A percentile compares a stretch with the other conserved stretches of the same genome.
Evolutionary conservation across 139 green algal species (phyloP).

Genomic region (Raphidocelis subcapitata): DNA sequence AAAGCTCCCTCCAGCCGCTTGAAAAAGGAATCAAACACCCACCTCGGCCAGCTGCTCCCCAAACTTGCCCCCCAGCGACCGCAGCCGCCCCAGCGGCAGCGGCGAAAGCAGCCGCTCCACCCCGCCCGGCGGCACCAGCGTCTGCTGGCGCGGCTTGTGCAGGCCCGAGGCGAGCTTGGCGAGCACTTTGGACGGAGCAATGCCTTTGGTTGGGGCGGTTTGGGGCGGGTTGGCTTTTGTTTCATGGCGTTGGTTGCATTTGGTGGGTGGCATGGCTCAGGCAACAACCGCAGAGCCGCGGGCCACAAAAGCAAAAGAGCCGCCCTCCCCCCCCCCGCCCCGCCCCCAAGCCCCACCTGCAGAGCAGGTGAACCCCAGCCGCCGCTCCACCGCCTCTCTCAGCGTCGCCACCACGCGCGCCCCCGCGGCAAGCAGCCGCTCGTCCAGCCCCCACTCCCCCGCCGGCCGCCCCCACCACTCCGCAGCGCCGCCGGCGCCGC

Average conservation of each 20-base stretch:
- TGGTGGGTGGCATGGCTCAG: too few relatives aligned
- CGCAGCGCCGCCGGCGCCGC: conserved; percentile 5
- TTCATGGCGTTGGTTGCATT: neutral
- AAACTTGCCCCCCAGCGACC: conserved; percentile 76
- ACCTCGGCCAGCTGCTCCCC: conserved; percentile 48
- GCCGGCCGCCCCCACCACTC: conserved; percentile 58
- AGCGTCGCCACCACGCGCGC: conserved; percentile 57
- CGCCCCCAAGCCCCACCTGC: conserved; percentile 53
- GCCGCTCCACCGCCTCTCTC: conserved; percentile 48
- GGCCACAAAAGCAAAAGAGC: too few relatives aligned
- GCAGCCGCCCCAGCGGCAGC: conserved; percentile 66
- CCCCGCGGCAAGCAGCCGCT: conserved; percentile 67
- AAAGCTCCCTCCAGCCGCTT: too few relatives aligned
- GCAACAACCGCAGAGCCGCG: too few relatives aligned
- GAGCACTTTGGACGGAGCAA: conserved; percentile 84
- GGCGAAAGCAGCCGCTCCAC: conserved; percentile 60
- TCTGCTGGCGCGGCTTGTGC: conserved; percentile 88
- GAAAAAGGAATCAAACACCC: too few relatives aligned
- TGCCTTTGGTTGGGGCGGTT: conserved; percentile 25
- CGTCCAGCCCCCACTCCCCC: conserved; percentile 40
- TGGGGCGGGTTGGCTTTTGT: neutral
- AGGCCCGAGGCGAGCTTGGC: conserved; percentile 81
- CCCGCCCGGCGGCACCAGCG: conserved; percentile 59
- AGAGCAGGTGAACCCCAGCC: conserved; percentile 78
- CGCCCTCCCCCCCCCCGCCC: too few relatives aligned